phyloP scores from a whole-genome alignment of 2,329 filamentous ascomycete species.

The Drechmeria coniospora region DNA sequence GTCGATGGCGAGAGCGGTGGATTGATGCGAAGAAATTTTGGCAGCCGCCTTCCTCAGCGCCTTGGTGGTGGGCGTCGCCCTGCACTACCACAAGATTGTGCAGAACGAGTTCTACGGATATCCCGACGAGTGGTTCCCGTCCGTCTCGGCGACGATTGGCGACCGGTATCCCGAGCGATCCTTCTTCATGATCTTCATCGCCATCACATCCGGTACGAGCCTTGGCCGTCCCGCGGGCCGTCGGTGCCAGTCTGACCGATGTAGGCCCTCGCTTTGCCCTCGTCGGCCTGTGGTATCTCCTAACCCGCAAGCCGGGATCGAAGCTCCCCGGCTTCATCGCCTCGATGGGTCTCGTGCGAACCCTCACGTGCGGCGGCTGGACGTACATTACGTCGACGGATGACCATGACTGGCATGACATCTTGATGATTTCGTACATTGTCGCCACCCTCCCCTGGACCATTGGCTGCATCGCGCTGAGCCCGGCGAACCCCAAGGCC shows the following conservation, averaged over 20 bases:
- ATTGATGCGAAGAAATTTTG: constrained; percentile 7
- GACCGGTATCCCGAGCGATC: constrained; percentile 94
- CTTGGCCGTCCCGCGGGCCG: neutral
- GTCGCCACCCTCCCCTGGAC: constrained; percentile 94
- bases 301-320: constrained; percentile 63
- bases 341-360: constrained; percentile 68
- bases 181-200: constrained; percentile 95
- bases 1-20: neutral
- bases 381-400: constrained; percentile 97
- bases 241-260: constrained; percentile 1
- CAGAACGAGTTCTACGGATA: constrained; percentile 94
- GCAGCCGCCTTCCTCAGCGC: constrained; percentile 75
- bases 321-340: constrained; percentile 70
- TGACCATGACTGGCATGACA: constrained; percentile 96
- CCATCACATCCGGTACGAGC: constrained; percentile 67
- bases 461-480: constrained; percentile 72
- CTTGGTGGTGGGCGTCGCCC: constrained; percentile 58
- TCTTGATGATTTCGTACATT: constrained; percentile 98
- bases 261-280: constrained; percentile 78
- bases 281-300: constrained; percentile 79
- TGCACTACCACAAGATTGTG: constrained; percentile 96
- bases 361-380: constrained; percentile 91
- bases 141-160: constrained; percentile 90
- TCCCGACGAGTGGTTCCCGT: constrained; percentile 91
- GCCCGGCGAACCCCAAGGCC: constrained; percentile 67